phyloP scores from a whole-genome alignment of 2,329 filamentous ascomycete genomes.

The Ophiostoma fasciatum region DNA sequence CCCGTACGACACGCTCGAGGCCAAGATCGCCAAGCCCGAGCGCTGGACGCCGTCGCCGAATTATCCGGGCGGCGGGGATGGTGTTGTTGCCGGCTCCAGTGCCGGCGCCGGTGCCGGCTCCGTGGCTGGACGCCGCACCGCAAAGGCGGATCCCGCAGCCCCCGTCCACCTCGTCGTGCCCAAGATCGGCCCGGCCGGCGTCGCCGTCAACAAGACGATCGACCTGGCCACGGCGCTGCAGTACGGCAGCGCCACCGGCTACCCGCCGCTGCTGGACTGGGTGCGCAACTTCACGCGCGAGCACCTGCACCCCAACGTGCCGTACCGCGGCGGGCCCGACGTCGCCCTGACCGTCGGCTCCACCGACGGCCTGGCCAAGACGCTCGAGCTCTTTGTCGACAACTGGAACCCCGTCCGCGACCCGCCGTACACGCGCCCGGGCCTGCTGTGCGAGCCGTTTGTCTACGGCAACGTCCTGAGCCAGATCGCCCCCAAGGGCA shows the following conservation, averaged over 20 bases:
- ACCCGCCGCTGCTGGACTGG: constrained; percentile 64
- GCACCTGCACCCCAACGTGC: constrained; percentile 65
- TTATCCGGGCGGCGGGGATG: constrained; percentile 33
- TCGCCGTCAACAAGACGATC: constrained; percentile 52
- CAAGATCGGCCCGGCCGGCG: constrained; percentile 35
- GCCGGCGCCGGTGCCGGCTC: too few species aligned
- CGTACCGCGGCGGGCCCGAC: constrained; percentile 63
- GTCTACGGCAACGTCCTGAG: constrained; percentile 66
- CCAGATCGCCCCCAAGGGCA: constrained; percentile 48
- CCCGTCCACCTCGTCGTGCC: constrained; percentile 53
- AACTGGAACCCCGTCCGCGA: constrained; percentile 54
- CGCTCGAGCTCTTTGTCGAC: constrained; percentile 60
- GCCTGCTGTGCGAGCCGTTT: constrained; percentile 65
- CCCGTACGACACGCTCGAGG: constrained; percentile 81
- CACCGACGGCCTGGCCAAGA: constrained; percentile 75
- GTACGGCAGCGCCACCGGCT: constrained; percentile 72
- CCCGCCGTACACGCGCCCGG: constrained; percentile 54
- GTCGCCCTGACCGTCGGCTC: constrained; percentile 67
- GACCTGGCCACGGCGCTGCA: constrained; percentile 73
- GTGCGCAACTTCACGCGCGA: constrained; percentile 64
- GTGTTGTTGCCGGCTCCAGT: too few species aligned
- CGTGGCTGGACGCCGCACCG: too few species aligned
- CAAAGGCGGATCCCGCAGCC: too few species aligned
- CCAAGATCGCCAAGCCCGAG: constrained; percentile 57
- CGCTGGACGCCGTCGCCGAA: constrained; percentile 61